Evolutionary conservation across 1,284 basidiomycete species (phyloP).

Genomic region (Tylopilus sp.): DNA sequence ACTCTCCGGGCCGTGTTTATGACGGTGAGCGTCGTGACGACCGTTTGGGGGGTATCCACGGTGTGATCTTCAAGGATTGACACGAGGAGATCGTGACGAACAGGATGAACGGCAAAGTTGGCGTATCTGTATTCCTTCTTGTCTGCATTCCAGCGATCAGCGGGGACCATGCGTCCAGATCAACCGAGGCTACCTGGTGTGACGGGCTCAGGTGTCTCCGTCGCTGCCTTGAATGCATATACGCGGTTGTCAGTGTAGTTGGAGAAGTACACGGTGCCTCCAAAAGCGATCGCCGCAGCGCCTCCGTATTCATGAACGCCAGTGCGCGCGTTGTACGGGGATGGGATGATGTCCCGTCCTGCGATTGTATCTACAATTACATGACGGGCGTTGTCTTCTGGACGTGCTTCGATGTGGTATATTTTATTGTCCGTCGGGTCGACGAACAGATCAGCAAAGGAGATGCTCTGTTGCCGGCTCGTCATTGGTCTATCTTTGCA

Average conservation of each 20-base stretch:
- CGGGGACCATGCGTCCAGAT: neutral
- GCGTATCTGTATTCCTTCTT: constrained; percentile 53
- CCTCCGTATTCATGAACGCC: constrained; percentile 43
- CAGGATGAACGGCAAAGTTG: constrained; percentile 29
- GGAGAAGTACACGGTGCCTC: constrained; percentile 37
- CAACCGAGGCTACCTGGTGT: constrained; percentile 25
- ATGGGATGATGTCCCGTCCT: constrained; percentile 31
- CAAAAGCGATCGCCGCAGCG: constrained; percentile 32
- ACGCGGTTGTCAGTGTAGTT: constrained; percentile 25
- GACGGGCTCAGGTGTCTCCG: constrained; percentile 15
- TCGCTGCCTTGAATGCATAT: constrained; percentile 17
- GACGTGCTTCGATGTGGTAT: constrained; percentile 41
- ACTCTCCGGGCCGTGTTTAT: constrained; percentile 40
- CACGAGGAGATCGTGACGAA: constrained; percentile 24
- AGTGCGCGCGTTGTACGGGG: constrained; percentile 36
- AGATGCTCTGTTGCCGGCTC: constrained; percentile 17
- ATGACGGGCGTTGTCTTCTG: constrained; percentile 36
- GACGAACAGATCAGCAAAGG: constrained; percentile 35
- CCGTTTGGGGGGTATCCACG: constrained; percentile 45
- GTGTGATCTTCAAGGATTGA: constrained; percentile 58
- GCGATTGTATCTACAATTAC: constrained; percentile 28
- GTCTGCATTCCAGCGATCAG: constrained; percentile 12
- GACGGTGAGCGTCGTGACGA: constrained; percentile 47
- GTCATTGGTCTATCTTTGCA: neutral
- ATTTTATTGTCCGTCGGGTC: constrained; percentile 32